These are phyloP conservation scores for Aspergillus sp. DNA, from an alignment of 2,329 filamentous ascomycete genomes.

Conservation along the genomic window DNA sequence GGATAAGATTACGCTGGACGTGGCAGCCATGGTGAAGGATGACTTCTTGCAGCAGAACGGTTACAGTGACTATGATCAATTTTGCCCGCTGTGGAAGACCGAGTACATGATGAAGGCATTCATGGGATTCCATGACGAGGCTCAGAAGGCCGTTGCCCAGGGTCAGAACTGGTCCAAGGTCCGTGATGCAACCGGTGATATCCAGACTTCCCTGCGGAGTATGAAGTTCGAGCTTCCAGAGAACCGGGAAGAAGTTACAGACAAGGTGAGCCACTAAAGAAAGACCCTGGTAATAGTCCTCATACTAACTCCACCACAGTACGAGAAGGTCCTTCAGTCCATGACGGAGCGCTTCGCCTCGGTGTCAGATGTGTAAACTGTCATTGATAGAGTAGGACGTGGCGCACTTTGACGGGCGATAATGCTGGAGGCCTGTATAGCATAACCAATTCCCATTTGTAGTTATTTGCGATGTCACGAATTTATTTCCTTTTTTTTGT, in stretches of 20 bases:
- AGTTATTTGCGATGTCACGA: constrained; percentile 18
- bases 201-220: constrained; percentile 75
- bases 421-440: constrained; percentile 14
- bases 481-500: background rate
- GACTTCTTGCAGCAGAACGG: constrained; percentile 99
- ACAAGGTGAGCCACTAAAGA: constrained; percentile 60
- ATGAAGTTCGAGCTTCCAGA: constrained; percentile 96
- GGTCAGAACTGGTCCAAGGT: constrained; percentile 91
- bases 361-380: constrained; percentile 81
- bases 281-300: constrained; percentile 5
- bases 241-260: constrained; percentile 70
- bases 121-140: constrained; percentile 96
- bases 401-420: background rate
- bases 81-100: constrained; percentile 99
- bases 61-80: constrained; percentile 98
- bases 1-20: constrained; percentile 96
- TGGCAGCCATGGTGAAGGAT: constrained; percentile 88
- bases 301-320: constrained; percentile 52
- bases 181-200: constrained; percentile 77
- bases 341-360: constrained; percentile 98
- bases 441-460: constrained; percentile 31
- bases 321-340: constrained; percentile 81
- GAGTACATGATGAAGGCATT: constrained; percentile 99
- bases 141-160: constrained; percentile 87
- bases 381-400: background rate